A percentile compares a stretch with the other conserved stretches of the same genome.
Evolutionary conservation across 495 filamentous ascomycete genomes (phyloP).

Genomic region (Clavariopsis aquatica): DNA sequence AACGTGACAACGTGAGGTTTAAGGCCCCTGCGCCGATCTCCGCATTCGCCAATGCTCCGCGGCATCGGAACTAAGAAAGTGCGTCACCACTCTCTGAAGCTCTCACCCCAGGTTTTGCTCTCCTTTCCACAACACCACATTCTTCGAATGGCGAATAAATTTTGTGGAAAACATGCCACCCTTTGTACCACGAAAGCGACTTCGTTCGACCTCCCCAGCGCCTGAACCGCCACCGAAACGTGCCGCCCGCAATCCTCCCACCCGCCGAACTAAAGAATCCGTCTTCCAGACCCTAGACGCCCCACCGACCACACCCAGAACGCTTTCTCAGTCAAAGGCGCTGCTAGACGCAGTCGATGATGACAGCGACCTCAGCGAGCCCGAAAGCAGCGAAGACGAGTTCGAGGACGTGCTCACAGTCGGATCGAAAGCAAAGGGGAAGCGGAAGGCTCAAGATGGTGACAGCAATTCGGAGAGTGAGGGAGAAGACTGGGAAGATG

Average conservation of each 20-base stretch:
- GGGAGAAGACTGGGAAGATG: slow-evolving; percentile 88
- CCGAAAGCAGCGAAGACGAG: slow-evolving; percentile 48
- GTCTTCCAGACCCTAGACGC: slow-evolving; percentile 70
- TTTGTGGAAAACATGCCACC: slow-evolving; percentile 39
- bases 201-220: slow-evolving; percentile 34
- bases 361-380: slow-evolving; percentile 66
- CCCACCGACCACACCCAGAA: slow-evolving; percentile 49
- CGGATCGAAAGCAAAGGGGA: slow-evolving; percentile 6
- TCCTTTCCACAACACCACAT: not conserved
- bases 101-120: not conserved
- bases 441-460: slow-evolving; percentile 26
- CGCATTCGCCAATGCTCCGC: not conserved
- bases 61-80: slow-evolving; percentile 14
- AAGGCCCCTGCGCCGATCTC: slow-evolving; percentile 10
- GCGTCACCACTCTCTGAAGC: slow-evolving; percentile 15
- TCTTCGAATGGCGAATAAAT: not conserved
- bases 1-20: not conserved
- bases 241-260: slow-evolving; percentile 1
- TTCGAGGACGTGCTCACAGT: slow-evolving; percentile 61
- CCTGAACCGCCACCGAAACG: slow-evolving; percentile 33
- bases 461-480: slow-evolving; percentile 57
- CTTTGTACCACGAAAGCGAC: slow-evolving; percentile 41
- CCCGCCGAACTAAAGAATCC: slow-evolving; percentile 16
- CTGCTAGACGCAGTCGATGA: slow-evolving; percentile 55
- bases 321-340: slow-evolving; percentile 53